Evolutionary conservation across 2,329 filamentous ascomycete genomes (phyloP).

Genomic region (Colletotrichum paranaense): DNA sequence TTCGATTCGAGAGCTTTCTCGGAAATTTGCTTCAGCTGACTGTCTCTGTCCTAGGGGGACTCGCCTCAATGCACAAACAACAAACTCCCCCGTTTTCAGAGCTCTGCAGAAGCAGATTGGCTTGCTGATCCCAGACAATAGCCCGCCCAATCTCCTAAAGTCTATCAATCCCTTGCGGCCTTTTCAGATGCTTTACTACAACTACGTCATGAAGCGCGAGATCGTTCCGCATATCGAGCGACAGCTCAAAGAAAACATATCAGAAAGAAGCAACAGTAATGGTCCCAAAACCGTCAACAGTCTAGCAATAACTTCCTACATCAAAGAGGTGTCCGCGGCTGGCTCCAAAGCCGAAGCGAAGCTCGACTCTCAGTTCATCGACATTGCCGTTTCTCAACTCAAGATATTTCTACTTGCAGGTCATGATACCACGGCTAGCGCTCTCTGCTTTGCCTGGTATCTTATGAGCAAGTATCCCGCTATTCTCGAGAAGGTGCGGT

Average conservation of each 20-base stretch:
- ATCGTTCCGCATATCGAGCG: slow-evolving; percentile 2
- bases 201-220: slow-evolving; percentile 13
- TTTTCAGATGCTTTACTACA: neutral
- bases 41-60: neutral
- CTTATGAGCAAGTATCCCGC: slow-evolving; percentile 39
- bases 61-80: neutral
- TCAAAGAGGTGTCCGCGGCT: neutral
- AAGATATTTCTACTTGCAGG: slow-evolving; percentile 47
- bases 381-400: slow-evolving; percentile 40
- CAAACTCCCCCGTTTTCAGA: neutral
- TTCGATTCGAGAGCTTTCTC: too few relatives aligned
- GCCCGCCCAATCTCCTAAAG: neutral
- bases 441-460: slow-evolving; percentile 42
- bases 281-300: slow-evolving; percentile 39
- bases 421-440: slow-evolving; percentile 45
- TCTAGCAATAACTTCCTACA: slow-evolving; percentile 31
- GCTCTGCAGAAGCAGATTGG: slow-evolving; percentile 4
- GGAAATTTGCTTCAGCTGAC: neutral
- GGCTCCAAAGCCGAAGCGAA: neutral
- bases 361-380: slow-evolving; percentile 11
- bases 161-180: neutral
- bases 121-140: neutral
- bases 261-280: neutral
- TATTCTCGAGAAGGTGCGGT: slow-evolving; percentile 38
- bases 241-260: neutral